phyloP scores from a whole-genome alignment of 73 alveolate genomes.

The Tetrahymena elliotti region DNA sequence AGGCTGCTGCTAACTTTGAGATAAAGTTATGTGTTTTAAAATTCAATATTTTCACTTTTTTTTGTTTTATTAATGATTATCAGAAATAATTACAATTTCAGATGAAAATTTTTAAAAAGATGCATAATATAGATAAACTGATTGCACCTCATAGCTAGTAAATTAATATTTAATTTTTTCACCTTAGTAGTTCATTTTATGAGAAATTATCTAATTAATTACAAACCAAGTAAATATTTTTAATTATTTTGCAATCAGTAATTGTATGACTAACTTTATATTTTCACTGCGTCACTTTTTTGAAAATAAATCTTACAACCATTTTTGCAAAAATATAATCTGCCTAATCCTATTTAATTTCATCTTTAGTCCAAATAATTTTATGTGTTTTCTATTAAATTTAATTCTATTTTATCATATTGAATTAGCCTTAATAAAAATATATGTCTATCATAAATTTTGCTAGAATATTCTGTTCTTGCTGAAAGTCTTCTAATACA shows the following conservation, averaged over 20 bases:
- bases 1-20: not conserved
- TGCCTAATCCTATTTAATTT: not conserved
- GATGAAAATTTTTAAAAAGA: not conserved
- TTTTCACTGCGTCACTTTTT: not conserved
- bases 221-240: not conserved
- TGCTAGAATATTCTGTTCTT: not conserved
- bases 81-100: not conserved
- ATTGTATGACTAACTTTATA: not conserved
- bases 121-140: not conserved
- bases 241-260: not conserved
- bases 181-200: not conserved
- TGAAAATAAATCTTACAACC: not conserved
- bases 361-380: not conserved
- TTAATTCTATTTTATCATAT: too few species aligned
- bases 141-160: not conserved
- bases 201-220: not conserved
- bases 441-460: not conserved
- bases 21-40: not conserved
- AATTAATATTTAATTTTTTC: too few species aligned
- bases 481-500: not conserved
- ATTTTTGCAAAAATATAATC: not conserved
- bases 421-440: not conserved
- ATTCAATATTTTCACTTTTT: not conserved
- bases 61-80: too few species aligned
- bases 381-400: not conserved